Evolutionary conservation across 2,329 filamentous ascomycete genomes (phyloP).

Genomic region (Colletotrichum chrysophilum): DNA sequence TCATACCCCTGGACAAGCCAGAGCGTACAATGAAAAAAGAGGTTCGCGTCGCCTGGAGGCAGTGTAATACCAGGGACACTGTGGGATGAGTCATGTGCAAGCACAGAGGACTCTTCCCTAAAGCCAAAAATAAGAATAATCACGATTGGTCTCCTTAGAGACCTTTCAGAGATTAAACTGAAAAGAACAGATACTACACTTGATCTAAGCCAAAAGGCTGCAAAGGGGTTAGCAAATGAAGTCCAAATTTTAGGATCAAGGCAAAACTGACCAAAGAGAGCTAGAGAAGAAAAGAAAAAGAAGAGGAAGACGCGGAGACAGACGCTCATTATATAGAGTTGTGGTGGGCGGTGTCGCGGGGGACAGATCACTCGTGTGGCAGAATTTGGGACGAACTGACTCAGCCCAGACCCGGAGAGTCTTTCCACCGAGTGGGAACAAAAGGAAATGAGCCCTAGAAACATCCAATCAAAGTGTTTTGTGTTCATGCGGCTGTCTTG

Average conservation of each 20-base stretch:
- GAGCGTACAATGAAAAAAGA: conserved; percentile 62
- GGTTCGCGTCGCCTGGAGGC: conserved; percentile 73
- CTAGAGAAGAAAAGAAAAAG: conserved; percentile 58
- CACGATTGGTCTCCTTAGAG: conserved; percentile 73
- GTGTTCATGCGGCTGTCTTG: neutral
- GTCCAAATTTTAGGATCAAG: too few species aligned
- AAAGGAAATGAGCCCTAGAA: neutral
- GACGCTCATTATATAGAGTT: too few species aligned
- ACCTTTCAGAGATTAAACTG: conserved; percentile 95
- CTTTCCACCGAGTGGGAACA: neutral
- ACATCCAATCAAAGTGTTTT: neutral
- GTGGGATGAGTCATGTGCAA: conserved; percentile 71
- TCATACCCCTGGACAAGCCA: conserved; percentile 60
- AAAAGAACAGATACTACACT: conserved; percentile 97
- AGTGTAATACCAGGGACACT: conserved; percentile 81
- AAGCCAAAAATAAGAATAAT: conserved; percentile 83
- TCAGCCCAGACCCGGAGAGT: too few species aligned
- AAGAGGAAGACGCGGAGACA: conserved; percentile 22
- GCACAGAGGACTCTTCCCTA: conserved; percentile 66
- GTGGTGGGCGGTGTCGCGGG: too few species aligned
- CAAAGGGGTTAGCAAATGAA: too few species aligned
- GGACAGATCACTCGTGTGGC: too few species aligned
- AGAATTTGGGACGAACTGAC: too few species aligned
- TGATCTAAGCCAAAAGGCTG: conserved; percentile 78
- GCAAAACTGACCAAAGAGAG: conserved; percentile 41